These are phyloP conservation scores for Pseudoperonospora humuli DNA, from an alignment of 352 stramenopile genomes.

Conservation along the genomic window DNA sequence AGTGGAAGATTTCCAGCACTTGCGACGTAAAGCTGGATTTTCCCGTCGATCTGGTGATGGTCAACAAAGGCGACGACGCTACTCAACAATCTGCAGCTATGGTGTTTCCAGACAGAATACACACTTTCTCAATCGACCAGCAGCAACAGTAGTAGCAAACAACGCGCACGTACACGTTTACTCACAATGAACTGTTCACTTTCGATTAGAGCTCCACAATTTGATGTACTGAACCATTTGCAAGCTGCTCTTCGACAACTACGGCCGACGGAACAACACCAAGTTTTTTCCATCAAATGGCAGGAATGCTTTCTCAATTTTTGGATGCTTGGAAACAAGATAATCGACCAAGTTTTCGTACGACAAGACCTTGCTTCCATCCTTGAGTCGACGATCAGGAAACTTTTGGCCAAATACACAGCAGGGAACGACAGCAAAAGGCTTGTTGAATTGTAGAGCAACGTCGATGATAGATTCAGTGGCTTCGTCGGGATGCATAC, in stretches of 20 bases:
- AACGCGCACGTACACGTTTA: neutral
- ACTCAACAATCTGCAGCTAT: slow-evolving; percentile 14
- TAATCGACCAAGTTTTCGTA: slow-evolving; percentile 80
- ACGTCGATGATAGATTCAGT: slow-evolving; percentile 93
- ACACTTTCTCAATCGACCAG: slow-evolving; percentile 17
- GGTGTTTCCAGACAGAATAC: slow-evolving; percentile 27
- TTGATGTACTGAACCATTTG: neutral
- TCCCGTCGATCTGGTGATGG: slow-evolving; percentile 26
- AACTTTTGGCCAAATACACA: slow-evolving; percentile 93
- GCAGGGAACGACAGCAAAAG: slow-evolving; percentile 94
- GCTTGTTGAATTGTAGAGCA: slow-evolving; percentile 83
- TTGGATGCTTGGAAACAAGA: slow-evolving; percentile 54
- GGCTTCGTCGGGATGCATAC: slow-evolving; percentile 93
- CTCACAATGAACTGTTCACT: slow-evolving; percentile 1
- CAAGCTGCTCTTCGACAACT: neutral
- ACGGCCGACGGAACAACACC: slow-evolving; percentile 50
- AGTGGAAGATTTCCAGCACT: slow-evolving; percentile 13
- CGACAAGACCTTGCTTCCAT: slow-evolving; percentile 53
- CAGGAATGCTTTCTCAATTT: slow-evolving; percentile 56
- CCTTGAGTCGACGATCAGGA: slow-evolving; percentile 42
- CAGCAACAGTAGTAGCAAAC: slow-evolving; percentile 5
- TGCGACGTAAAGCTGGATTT: slow-evolving; percentile 3
- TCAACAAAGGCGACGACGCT: neutral
- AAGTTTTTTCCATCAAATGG: slow-evolving; percentile 81
- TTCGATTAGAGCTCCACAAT: slow-evolving; percentile 3